These are phyloP conservation scores for Aspergillus viridinutans DNA, from an alignment of 2,329 filamentous ascomycete genomes.

Conservation along the genomic window DNA sequence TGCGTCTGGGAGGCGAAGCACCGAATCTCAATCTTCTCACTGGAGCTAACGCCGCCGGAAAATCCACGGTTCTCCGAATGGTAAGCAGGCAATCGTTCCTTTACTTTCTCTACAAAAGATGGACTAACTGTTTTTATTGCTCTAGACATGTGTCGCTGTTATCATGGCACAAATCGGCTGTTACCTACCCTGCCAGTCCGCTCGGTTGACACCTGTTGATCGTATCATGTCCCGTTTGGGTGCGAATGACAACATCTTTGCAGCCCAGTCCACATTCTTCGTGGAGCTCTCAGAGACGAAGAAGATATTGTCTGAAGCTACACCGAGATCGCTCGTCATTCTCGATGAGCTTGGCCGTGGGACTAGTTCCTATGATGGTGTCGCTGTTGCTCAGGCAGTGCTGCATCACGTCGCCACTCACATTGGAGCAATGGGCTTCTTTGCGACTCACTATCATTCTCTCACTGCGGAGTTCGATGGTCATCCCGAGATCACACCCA, in stretches of 20 bases:
- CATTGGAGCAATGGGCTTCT: conserved; percentile 91
- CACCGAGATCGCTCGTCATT: conserved; percentile 89
- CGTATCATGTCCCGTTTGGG: conserved; percentile 98
- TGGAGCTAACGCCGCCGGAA: conserved; percentile 93
- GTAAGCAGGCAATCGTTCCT: conserved; percentile 48
- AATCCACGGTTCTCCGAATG: conserved; percentile 95
- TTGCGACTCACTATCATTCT: conserved; percentile 95
- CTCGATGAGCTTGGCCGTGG: conserved; percentile 93
- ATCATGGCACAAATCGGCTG: conserved; percentile 98
- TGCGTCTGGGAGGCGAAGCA: conserved; percentile 74
- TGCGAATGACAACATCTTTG: conserved; percentile 98
- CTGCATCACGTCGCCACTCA: conserved; percentile 94
- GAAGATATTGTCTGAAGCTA: conserved; percentile 93
- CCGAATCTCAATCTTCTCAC: conserved; percentile 88
- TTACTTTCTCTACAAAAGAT: conserved; percentile 1
- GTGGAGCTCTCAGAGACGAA: conserved; percentile 96
- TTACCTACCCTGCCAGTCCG: conserved; percentile 78
- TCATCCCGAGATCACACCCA: conserved; percentile 81
- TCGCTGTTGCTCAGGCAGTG: conserved; percentile 93
- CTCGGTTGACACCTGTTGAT: conserved; percentile 82
- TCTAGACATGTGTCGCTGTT: conserved; percentile 82
- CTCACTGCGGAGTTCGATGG: conserved; percentile 84
- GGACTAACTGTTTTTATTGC: conserved; percentile 19
- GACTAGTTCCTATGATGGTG: conserved; percentile 91
- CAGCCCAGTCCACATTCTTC: conserved; percentile 96